phyloP scores from a whole-genome alignment of 139 green algal genomes.

The Chlamydomonas incerta region DNA sequence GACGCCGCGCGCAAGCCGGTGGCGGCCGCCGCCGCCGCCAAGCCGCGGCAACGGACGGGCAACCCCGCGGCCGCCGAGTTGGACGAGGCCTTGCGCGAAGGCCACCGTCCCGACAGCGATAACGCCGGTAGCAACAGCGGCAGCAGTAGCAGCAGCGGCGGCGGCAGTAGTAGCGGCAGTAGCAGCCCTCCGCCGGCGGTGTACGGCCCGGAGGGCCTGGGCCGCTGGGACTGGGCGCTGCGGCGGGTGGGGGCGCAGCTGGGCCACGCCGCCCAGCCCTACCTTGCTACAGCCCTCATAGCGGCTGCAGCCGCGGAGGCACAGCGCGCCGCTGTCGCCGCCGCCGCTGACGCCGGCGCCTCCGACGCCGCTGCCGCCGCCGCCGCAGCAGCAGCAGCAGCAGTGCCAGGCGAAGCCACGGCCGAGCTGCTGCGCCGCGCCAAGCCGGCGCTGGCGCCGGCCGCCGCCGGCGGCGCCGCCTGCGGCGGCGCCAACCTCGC shows the following conservation, averaged over 20 bases:
- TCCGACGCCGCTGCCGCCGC: background rate
- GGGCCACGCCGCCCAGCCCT: background rate
- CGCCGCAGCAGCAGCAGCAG: background rate
- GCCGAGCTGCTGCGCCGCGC: no score
- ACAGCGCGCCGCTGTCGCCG: background rate
- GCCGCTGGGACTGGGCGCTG: conserved; percentile 26
- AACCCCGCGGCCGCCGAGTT: no score
- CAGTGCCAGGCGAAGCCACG: background rate
- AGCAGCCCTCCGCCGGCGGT: no score
- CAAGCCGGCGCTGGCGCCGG: background rate
- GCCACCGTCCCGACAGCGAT: background rate
- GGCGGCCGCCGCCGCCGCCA: no score
- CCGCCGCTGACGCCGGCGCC: no score
- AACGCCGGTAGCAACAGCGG: no score
- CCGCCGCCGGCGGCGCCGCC: background rate
- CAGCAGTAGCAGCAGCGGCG: background rate
- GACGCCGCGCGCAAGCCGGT: no score
- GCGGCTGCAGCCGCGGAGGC: background rate
- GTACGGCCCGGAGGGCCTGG: background rate
- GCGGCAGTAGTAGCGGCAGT: no score
- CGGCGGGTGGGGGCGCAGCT: background rate
- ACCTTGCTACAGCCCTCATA: conserved; percentile 22
- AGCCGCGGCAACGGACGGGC: no score
- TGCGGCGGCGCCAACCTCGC: conserved; percentile 42
- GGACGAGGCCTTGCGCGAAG: background rate